phyloP scores from a whole-genome alignment of 2,329 filamentous ascomycete genomes.

The Xylaria hypoxylon region DNA sequence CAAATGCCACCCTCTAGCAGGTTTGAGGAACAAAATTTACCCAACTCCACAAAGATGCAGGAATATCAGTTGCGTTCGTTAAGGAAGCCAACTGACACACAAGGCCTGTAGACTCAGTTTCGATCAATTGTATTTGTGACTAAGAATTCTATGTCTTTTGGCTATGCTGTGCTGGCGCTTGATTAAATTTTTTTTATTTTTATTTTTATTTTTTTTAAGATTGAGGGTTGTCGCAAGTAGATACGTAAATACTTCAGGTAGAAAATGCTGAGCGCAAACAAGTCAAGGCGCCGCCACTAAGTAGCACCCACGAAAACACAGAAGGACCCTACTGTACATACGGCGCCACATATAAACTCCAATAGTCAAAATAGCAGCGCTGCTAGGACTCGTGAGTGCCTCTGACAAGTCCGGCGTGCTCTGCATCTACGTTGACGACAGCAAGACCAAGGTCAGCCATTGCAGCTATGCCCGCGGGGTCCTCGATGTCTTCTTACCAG shows the following conservation, averaged over 20 bases:
- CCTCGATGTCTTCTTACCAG: slow-evolving; percentile 83
- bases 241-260: neutral
- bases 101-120: too few relatives aligned
- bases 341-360: neutral
- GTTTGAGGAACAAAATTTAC: too few relatives aligned
- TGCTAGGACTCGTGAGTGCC: slow-evolving; percentile 43
- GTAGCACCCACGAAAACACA: neutral
- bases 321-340: neutral
- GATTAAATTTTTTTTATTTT: too few relatives aligned
- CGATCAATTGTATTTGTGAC: neutral
- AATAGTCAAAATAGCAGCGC: slow-evolving; percentile 20
- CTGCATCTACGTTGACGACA: slow-evolving; percentile 65
- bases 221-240: neutral
- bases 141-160: neutral
- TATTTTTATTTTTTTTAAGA: neutral
- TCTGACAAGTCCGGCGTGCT: slow-evolving; percentile 46
- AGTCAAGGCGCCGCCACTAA: neutral
- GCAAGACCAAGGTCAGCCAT: slow-evolving; percentile 52
- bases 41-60: too few relatives aligned
- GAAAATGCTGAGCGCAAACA: neutral
- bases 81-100: neutral
- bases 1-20: too few relatives aligned
- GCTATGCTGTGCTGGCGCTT: too few relatives aligned
- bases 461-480: slow-evolving; percentile 52
- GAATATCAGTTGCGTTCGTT: neutral